Base-by-base conservation (phyloP, 2,329 filamentous ascomycete genomes). In the Penicillium hordei region DNA sequence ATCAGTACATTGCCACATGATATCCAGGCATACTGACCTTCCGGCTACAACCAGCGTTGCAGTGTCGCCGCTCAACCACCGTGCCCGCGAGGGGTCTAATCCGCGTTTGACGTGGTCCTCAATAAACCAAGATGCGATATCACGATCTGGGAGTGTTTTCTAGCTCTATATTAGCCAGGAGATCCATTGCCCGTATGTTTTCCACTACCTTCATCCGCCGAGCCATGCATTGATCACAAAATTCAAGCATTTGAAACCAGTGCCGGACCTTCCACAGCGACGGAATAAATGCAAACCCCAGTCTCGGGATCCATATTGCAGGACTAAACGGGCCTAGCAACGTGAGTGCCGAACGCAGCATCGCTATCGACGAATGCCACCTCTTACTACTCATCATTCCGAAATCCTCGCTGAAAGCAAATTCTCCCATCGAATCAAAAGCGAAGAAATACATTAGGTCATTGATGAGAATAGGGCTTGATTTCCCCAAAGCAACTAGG, bases 371-470 rank as follows among this genome's bases (percentile, higher is more conserved):
- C 21, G 50, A 57, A 42, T 65, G 62, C 55, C 52, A 58, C 44
- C 15, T 48, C 15, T 52, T 40, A 6, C 36, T 60, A 5, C 38
- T 62, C 52, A 78, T 63, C 74, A 75, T 74, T 10, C 71, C 62
- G 45, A 76, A 78, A 5, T 67, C 64, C 31, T 70, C 66, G 0
- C 72, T 74, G 44, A 78, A 78, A 5, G 72, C 76, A 38, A 79
- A 63, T 48, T 78, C 73, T 1, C 74, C 76, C 76, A 79, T 77
- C 5, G 78, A 68, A 21, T 78, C 76, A 39, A 76, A 77, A 23
- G 60, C 69, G 50, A 72, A 75, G 44, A 73, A 74, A 52, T 70
- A 49, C 58, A 60, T 60, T 7, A 60, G 27, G 2, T 60, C 58
- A 17, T 60, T 60, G 1, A 57, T 25, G 4, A 58, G 25, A 13